These are phyloP conservation scores for Suhomyces faveliae DNA, from an alignment of 805 yeast genomes.

Conservation along the genomic window DNA sequence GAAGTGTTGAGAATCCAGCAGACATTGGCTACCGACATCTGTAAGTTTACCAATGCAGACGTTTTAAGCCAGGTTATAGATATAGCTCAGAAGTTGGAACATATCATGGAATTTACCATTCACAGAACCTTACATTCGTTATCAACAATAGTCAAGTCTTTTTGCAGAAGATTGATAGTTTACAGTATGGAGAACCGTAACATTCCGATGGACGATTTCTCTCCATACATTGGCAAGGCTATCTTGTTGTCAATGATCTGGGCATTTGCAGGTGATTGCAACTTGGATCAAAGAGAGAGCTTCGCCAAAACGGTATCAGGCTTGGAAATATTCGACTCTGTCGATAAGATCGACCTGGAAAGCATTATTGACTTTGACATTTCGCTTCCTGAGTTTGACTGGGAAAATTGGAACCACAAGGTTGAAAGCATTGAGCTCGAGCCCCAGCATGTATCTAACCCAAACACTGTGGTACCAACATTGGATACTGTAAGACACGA, in stretches of 20 bases:
- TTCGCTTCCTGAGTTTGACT: constrained; percentile 43
- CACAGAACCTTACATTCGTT: constrained; percentile 40
- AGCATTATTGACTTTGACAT: constrained; percentile 42
- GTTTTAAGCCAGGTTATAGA: constrained; percentile 1
- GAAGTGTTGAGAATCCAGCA: constrained; percentile 11
- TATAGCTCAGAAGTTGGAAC: constrained; percentile 32
- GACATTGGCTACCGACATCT: constrained; percentile 14
- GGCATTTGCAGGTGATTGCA: constrained; percentile 65
- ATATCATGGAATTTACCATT: constrained; percentile 51
- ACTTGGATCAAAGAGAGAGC: constrained; percentile 30
- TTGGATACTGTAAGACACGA: constrained; percentile 74
- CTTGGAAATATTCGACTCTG: constrained; percentile 5
- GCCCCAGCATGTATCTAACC: constrained; percentile 55
- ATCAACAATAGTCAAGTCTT: constrained; percentile 37
- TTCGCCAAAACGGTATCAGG: constrained; percentile 27
- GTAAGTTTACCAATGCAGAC: constrained; percentile 1
- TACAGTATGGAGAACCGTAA: constrained; percentile 10
- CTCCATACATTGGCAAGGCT: constrained; percentile 30
- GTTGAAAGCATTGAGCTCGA: constrained; percentile 50
- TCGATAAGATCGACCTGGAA: constrained; percentile 9
- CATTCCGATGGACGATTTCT: constrained; percentile 22
- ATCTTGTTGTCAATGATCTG: constrained; percentile 48
- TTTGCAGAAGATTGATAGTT: constrained; percentile 24
- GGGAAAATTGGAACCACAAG: constrained; percentile 41
- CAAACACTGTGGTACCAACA: constrained; percentile 75